Conservation (phyloP, 257 asterid species). For the Solanum raphanifolium region DNA sequence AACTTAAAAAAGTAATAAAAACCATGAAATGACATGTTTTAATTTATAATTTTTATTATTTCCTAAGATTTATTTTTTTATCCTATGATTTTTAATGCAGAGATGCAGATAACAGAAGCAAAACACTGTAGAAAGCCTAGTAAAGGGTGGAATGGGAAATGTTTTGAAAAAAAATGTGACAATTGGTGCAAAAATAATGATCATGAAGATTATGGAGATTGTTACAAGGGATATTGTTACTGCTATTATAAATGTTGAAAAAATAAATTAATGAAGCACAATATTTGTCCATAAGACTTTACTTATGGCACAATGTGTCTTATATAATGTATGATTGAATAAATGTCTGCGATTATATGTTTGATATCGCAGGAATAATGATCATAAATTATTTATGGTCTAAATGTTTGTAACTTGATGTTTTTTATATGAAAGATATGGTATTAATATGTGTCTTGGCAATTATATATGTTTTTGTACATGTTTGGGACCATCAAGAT, state of each 20-base stretch:
- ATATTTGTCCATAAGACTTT: not conserved
- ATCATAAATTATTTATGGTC: not conserved
- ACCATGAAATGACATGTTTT: not conserved
- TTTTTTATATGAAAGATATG: not conserved
- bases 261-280: not conserved
- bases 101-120: not conserved
- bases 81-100: not conserved
- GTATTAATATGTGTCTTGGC: not conserved
- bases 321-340: not conserved
- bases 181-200: not conserved
- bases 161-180: not conserved
- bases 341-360: not conserved
- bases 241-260: not conserved
- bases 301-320: not conserved
- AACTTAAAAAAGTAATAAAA: not conserved
- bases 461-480: not conserved
- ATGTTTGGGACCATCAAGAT: too few relatives aligned
- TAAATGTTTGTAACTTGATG: not conserved
- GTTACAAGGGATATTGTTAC: not conserved
- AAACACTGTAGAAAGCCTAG: not conserved
- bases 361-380: not conserved
- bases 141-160: not conserved
- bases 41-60: not conserved
- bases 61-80: not conserved
- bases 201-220: not conserved